A percentile compares a stretch with the other conserved stretches of the same genome.
These are phyloP conservation scores for Trapa bicornis DNA, from an alignment of 345 rosid species.

Conservation along the genomic window DNA sequence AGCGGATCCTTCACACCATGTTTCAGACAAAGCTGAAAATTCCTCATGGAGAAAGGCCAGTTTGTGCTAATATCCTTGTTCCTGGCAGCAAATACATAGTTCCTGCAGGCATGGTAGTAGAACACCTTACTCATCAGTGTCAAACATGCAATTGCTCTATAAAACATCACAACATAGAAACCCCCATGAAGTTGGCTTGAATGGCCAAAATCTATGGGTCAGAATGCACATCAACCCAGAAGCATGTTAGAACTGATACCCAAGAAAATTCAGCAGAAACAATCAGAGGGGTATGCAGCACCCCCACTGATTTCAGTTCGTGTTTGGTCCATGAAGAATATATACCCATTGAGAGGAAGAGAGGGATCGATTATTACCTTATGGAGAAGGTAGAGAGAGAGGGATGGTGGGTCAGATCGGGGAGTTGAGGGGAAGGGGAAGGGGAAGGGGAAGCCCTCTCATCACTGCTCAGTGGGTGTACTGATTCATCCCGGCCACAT, in stretches of 20 bases:
- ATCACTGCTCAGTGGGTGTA: conserved; percentile 14
- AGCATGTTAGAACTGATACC: too few species aligned
- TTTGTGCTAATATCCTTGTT: conserved; percentile 65
- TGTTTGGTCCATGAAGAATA: too few species aligned
- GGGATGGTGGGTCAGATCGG: conserved; percentile 8
- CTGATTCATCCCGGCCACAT: conserved; percentile 28
- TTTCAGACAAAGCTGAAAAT: conserved; percentile 61
- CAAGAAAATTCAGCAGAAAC: neutral
- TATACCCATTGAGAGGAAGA: neutral
- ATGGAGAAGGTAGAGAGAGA: conserved; percentile 62
- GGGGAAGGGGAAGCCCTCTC: conserved; percentile 24
- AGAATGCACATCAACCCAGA: too few species aligned
- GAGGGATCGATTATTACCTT: conserved; percentile 35
- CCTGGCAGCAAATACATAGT: conserved; percentile 67
- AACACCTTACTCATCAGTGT: neutral
- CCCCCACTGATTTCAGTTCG: neutral
- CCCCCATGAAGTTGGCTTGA: neutral
- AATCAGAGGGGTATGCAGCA: neutral
- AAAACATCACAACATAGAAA: neutral
- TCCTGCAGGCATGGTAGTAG: conserved; percentile 42
- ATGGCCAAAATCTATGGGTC: too few species aligned
- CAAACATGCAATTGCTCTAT: neutral
- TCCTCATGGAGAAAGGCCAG: conserved; percentile 83
- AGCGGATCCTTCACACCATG: conserved; percentile 84
- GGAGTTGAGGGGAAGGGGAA: conserved; percentile 8